Conservation (phyloP, 768 basidiomycete species). For the Flagelloscypha sp. region DNA sequence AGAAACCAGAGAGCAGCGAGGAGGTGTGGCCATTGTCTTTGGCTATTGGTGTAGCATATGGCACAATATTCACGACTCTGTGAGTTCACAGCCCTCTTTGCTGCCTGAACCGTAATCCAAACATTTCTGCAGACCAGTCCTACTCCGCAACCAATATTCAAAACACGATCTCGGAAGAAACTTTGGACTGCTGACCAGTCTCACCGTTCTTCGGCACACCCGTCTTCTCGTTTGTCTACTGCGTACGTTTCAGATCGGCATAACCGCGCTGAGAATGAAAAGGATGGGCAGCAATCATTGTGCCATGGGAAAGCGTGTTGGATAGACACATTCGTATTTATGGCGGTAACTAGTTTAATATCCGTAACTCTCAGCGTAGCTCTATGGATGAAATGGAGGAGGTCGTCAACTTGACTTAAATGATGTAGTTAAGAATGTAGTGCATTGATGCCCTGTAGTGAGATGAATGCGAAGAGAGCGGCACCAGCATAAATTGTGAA, state of each 20-base stretch:
- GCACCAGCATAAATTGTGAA: constrained; percentile 52
- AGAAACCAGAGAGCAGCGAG: constrained; percentile 28
- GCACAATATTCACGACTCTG: constrained; percentile 41
- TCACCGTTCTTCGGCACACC: constrained; percentile 46
- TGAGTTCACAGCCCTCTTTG: constrained; percentile 21
- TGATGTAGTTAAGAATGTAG: constrained; percentile 32
- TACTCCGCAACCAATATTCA: neutral
- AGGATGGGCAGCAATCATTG: constrained; percentile 29
- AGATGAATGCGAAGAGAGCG: constrained; percentile 40
- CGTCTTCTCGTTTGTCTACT: constrained; percentile 44
- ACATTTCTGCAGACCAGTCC: too few species aligned
- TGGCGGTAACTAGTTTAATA: too few species aligned
- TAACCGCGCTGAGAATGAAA: constrained; percentile 13
- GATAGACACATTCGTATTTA: too few species aligned
- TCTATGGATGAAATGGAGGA: constrained; percentile 11
- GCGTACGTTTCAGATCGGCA: constrained; percentile 35
- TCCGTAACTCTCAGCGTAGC: constrained; percentile 24
- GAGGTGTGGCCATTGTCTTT: constrained; percentile 35
- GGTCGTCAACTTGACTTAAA: neutral
- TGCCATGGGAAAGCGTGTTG: constrained; percentile 45
- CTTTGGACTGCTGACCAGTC: constrained; percentile 42
- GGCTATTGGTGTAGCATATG: too few species aligned
- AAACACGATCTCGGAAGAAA: constrained; percentile 39
- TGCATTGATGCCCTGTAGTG: constrained; percentile 52
- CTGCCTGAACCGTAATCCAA: too few species aligned